Conservation (phyloP, 257 asterid genomes). For the Solanum habrochaites region DNA sequence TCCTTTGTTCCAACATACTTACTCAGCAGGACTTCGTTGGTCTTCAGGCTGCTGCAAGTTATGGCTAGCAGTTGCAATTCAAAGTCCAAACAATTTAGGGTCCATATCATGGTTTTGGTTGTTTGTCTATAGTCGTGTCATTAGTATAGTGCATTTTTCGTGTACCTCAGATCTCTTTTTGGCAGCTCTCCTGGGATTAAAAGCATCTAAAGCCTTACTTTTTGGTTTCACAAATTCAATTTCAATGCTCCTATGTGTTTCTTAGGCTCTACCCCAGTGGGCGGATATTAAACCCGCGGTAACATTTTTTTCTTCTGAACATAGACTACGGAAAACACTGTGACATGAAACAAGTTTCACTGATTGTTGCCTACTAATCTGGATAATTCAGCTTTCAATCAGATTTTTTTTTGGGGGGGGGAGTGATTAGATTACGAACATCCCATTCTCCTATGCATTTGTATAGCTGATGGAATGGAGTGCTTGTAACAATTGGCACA, state of each 20-base stretch:
- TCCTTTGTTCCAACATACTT: not conserved
- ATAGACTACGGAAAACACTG: not conserved
- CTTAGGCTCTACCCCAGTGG: constrained; percentile 82
- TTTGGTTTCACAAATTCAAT: constrained; percentile 40
- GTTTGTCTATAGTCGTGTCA: constrained; percentile 42
- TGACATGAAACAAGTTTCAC: not conserved
- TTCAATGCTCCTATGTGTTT: constrained; percentile 70
- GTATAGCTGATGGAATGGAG: constrained; percentile 34
- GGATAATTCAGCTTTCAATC: constrained; percentile 55
- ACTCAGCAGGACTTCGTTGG: constrained; percentile 38
- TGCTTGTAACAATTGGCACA: constrained; percentile 29
- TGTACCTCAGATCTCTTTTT: constrained; percentile 34
- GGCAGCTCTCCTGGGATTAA: constrained; percentile 51
- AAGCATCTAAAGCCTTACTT: constrained; percentile 55
- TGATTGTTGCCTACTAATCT: not conserved
- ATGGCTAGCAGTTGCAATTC: constrained; percentile 62
- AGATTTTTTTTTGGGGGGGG: too few species aligned
- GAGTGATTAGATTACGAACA: constrained; percentile 53
- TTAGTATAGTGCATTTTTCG: constrained; percentile 36
- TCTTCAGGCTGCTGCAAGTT: constrained; percentile 68
- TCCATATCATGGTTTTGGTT: constrained; percentile 26
- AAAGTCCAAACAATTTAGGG: constrained; percentile 22
- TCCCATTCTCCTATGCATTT: constrained; percentile 36
- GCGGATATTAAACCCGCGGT: constrained; percentile 69
- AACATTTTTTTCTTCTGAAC: constrained; percentile 3